Base-by-base conservation (phyloP, 805 yeast species). In the Scheffersomyces coipomensis region DNA sequence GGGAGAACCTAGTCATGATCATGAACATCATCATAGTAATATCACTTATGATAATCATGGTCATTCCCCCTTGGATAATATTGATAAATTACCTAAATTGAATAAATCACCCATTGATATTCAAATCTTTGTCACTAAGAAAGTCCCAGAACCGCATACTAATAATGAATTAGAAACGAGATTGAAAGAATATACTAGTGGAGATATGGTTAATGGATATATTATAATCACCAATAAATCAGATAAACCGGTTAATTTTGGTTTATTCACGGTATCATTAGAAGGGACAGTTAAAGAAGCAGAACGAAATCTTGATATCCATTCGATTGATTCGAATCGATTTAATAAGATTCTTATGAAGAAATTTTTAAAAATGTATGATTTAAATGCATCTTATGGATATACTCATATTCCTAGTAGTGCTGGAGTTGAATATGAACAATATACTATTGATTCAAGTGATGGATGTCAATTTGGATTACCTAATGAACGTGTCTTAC, bases 291-390 rank as follows among this genome's bases (percentile, higher is more conserved):
- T 67, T 31, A 70, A 70, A 41, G 56, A 61, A 5, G 50, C 55
- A 3, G 64, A 64, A 42, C 39, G 54, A 18, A 49, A 51, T 18
- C 32, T 37, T 5, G 38, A 49, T 22, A 35, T 46, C 5, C 42
- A 43, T 23, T 36, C 37, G 9, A 29, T 37, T 29, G 48, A 44
- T 15, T 39, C 38, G 10, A 42, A 46, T 21, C 56, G 53, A 34
- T 59, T 52, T 36, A 56, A 53, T 30, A 62, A 60, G 35, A 53
- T 68, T 4, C 44, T 68, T 36, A 62, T 66, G 53, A 77, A 79
- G 46, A 72, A 77, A 46, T 75, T 79, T 44, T 51, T 80, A 35
- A 71, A 78, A 46, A 80, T 78, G 83, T 75, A 78, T 35, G 85
- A 80, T 50, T 49, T 79, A 33, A 72, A 75, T 52, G 85, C 85